Percentiles rank a stretch among this genome's conserved stretches.
Evolutionary conservation across 371 early-diverging fungal genomes (phyloP).

Genomic region (Paraphysoderma sedebokerense): DNA sequence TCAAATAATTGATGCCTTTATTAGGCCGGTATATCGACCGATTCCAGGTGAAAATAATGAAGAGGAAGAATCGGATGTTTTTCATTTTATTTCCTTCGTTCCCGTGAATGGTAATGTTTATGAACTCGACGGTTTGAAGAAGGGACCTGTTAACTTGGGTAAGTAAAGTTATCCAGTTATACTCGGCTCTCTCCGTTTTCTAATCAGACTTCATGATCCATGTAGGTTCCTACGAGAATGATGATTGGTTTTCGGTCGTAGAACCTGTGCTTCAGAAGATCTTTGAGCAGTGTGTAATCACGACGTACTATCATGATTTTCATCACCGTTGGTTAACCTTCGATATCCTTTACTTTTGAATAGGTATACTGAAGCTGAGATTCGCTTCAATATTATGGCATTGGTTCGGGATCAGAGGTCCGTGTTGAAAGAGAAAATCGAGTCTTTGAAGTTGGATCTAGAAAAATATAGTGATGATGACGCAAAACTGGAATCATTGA

Average conservation of each 20-base stretch:
- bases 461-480: constrained; percentile 8
- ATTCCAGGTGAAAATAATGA: too few relatives aligned
- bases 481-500: constrained; percentile 6
- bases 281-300: constrained; percentile 8
- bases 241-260: constrained; percentile 10
- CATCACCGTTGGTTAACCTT: background rate
- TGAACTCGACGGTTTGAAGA: constrained; percentile 29
- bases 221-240: constrained; percentile 9
- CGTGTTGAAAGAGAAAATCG: constrained; percentile 7
- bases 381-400: constrained; percentile 10
- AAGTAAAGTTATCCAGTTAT: background rate
- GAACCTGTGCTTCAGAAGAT: constrained; percentile 9
- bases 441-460: constrained; percentile 5
- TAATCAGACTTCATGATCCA: background rate
- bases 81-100: constrained; percentile 22
- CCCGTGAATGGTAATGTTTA: constrained; percentile 19
- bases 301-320: background rate
- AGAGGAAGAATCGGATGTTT: constrained; percentile 8
- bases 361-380: constrained; percentile 6
- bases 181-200: background rate
- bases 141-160: constrained; percentile 16
- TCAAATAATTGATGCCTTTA: background rate
- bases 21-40: too few relatives aligned
- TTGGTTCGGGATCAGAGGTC: constrained; percentile 9
- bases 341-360: constrained; percentile 2